Evolutionary conservation across 2,329 filamentous ascomycete genomes (phyloP).

Genomic region (Fusarium begoniae): DNA sequence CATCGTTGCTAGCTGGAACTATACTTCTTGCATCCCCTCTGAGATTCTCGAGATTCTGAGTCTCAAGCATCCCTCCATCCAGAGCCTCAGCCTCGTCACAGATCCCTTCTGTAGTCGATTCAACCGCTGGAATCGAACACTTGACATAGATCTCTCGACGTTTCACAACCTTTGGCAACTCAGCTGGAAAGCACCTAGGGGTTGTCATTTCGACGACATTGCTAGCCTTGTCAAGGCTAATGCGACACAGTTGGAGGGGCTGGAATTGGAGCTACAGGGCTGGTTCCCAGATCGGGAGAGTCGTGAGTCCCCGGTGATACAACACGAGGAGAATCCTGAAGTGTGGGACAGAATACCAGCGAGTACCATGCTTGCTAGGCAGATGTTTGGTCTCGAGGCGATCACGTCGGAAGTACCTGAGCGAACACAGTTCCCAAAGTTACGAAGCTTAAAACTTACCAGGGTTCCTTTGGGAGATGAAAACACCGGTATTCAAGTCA

Average conservation of each 20-base stretch:
- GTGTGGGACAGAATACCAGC: not conserved
- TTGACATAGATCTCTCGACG: not conserved
- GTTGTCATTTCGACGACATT: not conserved
- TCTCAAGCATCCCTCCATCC: not conserved
- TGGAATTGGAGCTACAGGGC: not conserved
- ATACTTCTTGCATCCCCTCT: not conserved
- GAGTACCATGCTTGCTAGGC: not conserved
- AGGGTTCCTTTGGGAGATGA: not conserved
- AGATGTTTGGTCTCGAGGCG: not conserved
- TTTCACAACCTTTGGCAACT: not conserved
- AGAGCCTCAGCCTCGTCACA: not conserved
- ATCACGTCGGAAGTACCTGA: rapidly evolving
- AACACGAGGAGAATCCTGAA: not conserved
- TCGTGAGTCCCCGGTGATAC: not conserved
- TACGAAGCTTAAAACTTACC: not conserved
- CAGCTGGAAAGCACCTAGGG: not conserved
- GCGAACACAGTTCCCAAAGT: not conserved
- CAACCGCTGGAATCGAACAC: not conserved
- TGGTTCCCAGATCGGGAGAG: not conserved
- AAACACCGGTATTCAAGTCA: not conserved
- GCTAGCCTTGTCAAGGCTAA: not conserved
- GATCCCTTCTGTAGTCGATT: conserved; percentile 1
- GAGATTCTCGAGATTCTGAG: not conserved
- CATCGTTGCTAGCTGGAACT: not conserved
- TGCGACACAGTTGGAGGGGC: rapidly evolving